These are phyloP conservation scores for Suhomyces sp. DNA, from an alignment of 805 yeast genomes.

Conservation along the genomic window DNA sequence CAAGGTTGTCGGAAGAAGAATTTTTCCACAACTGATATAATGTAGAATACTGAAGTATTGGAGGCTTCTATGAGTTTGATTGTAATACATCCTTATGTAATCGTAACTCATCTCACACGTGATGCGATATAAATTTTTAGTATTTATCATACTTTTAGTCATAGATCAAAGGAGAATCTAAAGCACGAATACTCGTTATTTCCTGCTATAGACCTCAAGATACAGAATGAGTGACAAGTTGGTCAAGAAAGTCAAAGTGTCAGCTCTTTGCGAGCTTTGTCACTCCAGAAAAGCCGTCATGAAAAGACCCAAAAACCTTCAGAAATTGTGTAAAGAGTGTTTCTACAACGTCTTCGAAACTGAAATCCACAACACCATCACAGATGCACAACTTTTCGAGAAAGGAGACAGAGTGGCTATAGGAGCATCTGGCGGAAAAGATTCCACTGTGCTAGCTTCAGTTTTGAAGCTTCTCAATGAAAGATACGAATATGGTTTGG, in stretches of 20 bases:
- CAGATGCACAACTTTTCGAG: constrained; percentile 63
- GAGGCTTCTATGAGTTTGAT: too few species aligned
- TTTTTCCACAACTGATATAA: too few species aligned
- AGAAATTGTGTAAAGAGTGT: constrained; percentile 86
- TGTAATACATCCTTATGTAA: too few species aligned
- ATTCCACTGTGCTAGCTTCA: constrained; percentile 91
- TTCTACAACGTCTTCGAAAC: constrained; percentile 90
- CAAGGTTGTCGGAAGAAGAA: too few species aligned
- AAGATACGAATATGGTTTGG: constrained; percentile 82
- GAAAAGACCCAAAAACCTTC: constrained; percentile 89
- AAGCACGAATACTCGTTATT: too few species aligned
- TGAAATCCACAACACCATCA: constrained; percentile 90
- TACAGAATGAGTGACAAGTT: too few species aligned
- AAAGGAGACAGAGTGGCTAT: constrained; percentile 89
- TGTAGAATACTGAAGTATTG: too few species aligned
- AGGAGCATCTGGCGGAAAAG: constrained; percentile 99
- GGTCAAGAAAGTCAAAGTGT: constrained; percentile 34
- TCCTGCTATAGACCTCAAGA: too few species aligned
- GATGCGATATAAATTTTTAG: neutral
- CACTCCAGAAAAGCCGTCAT: constrained; percentile 78
- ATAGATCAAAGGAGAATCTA: too few species aligned
- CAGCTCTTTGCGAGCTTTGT: constrained; percentile 77
- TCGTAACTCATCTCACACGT: constrained; percentile 1
- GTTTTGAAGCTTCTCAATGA: constrained; percentile 85
- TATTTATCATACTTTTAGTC: too few species aligned